Conservation (phyloP, 202 grass and related monocot species). For the Cymbopogon flexuosus region DNA sequence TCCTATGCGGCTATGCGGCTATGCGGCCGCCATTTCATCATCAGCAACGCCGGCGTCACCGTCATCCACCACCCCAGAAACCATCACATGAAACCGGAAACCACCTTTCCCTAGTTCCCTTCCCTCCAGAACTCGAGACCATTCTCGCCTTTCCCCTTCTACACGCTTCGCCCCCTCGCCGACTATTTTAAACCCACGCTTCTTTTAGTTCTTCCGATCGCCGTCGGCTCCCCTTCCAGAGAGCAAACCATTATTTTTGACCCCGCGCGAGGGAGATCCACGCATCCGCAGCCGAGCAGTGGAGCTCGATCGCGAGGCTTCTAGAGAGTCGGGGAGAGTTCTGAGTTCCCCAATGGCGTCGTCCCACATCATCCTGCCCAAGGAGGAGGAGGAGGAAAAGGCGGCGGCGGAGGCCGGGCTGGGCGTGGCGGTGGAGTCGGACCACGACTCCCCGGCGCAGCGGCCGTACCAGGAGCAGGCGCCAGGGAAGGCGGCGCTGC, state of each 20-base stretch:
- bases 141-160: constrained; percentile 33
- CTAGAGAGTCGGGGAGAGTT: background rate
- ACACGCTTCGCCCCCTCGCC: constrained; percentile 21
- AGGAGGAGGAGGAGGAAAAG: constrained; percentile 32
- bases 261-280: background rate
- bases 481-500: constrained; percentile 27
- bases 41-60: background rate
- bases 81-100: constrained; percentile 18
- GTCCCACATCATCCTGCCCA: constrained; percentile 49
- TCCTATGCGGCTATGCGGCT: background rate
- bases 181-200: constrained; percentile 25
- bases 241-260: background rate
- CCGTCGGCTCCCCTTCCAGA: constrained; percentile 5
- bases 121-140: background rate
- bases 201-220: background rate
- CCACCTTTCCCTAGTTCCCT: background rate
- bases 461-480: background rate
- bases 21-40: background rate
- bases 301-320: background rate
- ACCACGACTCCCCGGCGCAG: constrained; percentile 39
- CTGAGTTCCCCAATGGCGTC: constrained; percentile 28
- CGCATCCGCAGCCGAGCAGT: background rate
- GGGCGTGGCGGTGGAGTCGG: constrained; percentile 39
- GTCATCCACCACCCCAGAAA: background rate
- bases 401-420: background rate